Base-by-base conservation (phyloP, 2,329 filamentous ascomycete genomes). In the Cercospora sojina region DNA sequence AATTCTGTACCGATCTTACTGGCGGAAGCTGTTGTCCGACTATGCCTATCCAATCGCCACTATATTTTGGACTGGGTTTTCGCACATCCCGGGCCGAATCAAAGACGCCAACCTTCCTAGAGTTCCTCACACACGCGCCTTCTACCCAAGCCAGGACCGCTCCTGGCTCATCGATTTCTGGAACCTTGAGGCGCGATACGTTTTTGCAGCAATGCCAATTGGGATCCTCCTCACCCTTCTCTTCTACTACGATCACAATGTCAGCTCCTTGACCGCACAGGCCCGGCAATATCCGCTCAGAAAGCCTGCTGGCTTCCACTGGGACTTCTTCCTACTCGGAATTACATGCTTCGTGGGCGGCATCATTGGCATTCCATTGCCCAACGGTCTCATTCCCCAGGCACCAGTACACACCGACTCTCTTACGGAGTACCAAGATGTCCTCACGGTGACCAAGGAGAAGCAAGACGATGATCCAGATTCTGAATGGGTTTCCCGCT, bases 241-340 rank as follows among this genome's bases (percentile, higher is more conserved):
- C 2, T 86, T 86, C 76, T 86, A 86, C 74, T 86, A 85, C 70
- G 84, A 86, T 73, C 84, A 86, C 73, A 78, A 78, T 80, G 83
- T 87, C 60, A 85, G 83, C 67, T 85, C 83, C 25, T 79, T 87
- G 32, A 85, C 83, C 9, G 85, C 85, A 0, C 85, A 87, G 75
- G 84, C 83, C 13, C 82, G 81, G 27, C 80, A 85, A 27, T 87
- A 84, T 57, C 85, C 85, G 0, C 77, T 87, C 10, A 81, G 81
- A 61, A 87, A 87, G 70, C 85, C 85, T 0, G 84, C 84, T 0
- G 85, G 85, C n/a, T 87, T 87, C 72, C 84, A 87, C 73, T 87
- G 85, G 85, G 85, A 87, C 73, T 83, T 87, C 71, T 87, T 86
- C 74, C 79, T 87, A 0, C 80, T 87, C 0, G 85, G 85, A 6